Conservation (phyloP, 208 protist genomes). For the Crithidia acanthocephali region DNA sequence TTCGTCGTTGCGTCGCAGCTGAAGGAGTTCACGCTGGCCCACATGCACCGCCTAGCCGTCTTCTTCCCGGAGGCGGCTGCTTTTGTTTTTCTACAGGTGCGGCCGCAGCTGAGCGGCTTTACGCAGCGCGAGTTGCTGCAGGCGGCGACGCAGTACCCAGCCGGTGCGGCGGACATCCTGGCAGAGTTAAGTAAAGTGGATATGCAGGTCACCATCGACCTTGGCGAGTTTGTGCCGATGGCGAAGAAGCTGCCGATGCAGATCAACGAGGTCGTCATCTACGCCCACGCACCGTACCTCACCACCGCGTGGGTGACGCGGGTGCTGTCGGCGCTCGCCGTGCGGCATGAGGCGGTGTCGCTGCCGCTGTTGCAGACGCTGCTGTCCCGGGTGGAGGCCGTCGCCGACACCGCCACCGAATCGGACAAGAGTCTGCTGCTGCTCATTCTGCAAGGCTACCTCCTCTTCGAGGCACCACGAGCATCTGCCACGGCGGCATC, state of each 20-base stretch:
- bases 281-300: conserved; percentile 53
- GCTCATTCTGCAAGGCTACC: conserved; percentile 72
- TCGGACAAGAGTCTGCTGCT: conserved; percentile 78
- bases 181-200: conserved; percentile 48
- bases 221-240: conserved; percentile 61
- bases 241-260: conserved; percentile 66
- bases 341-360: conserved; percentile 54
- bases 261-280: conserved; percentile 52
- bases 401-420: conserved; percentile 43
- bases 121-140: conserved; percentile 65
- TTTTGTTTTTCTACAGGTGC: conserved; percentile 40
- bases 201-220: conserved; percentile 56
- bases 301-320: conserved; percentile 72
- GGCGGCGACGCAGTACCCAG: conserved; percentile 56
- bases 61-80: conserved; percentile 45
- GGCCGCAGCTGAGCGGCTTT: conserved; percentile 42
- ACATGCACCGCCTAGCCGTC: conserved; percentile 44
- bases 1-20: conserved; percentile 38
- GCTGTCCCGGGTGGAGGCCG: conserved; percentile 44
- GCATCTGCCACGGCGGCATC: not conserved
- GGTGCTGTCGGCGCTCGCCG: conserved; percentile 59
- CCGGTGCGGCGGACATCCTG: conserved; percentile 38
- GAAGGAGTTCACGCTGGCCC: conserved; percentile 54
- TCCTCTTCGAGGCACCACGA: conserved; percentile 9
- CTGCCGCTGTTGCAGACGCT: conserved; percentile 48